Evolutionary conservation across 2,329 filamentous ascomycete genomes (phyloP).

Genomic region (Alternaria rosae): DNA sequence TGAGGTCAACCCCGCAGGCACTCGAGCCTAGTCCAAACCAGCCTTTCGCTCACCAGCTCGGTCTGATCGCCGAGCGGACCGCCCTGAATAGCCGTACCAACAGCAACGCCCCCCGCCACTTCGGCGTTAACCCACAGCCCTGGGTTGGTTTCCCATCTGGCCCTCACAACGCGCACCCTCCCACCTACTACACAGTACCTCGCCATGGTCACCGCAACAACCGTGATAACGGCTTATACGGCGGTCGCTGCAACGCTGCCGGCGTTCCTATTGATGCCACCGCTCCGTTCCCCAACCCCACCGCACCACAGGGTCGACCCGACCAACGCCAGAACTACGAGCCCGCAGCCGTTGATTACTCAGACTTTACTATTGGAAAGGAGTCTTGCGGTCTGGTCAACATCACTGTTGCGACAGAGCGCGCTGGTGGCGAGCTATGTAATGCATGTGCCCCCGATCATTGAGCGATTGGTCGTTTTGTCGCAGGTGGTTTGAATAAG

Average conservation of each 20-base stretch:
- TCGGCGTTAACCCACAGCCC: constrained; percentile 17
- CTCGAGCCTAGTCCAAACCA: not conserved
- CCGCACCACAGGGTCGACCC: constrained; percentile 33
- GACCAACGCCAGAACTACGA: not conserved
- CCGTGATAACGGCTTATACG: constrained; percentile 36
- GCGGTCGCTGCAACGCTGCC: constrained; percentile 12
- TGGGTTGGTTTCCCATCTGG: constrained; percentile 11
- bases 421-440: constrained; percentile 6
- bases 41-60: constrained; percentile 25
- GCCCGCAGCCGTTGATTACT: not conserved
- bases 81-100: constrained; percentile 9
- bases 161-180: constrained; percentile 2
- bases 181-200: constrained; percentile 1
- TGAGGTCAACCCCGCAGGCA: not conserved
- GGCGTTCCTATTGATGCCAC: constrained; percentile 43
- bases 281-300: constrained; percentile 40
- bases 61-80: constrained; percentile 20
- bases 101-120: constrained; percentile 1
- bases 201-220: constrained; percentile 6
- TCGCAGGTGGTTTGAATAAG: not conserved
- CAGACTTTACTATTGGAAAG: constrained; percentile 5
- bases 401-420: constrained; percentile 6
- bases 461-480: not conserved
- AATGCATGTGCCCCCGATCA: constrained; percentile 12
- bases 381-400: constrained; percentile 11